Percentiles rank a stretch among this genome's conserved stretches.
Evolutionary conservation across 805 yeast genomes (phyloP).

Genomic region (Kazachstania africana): DNA sequence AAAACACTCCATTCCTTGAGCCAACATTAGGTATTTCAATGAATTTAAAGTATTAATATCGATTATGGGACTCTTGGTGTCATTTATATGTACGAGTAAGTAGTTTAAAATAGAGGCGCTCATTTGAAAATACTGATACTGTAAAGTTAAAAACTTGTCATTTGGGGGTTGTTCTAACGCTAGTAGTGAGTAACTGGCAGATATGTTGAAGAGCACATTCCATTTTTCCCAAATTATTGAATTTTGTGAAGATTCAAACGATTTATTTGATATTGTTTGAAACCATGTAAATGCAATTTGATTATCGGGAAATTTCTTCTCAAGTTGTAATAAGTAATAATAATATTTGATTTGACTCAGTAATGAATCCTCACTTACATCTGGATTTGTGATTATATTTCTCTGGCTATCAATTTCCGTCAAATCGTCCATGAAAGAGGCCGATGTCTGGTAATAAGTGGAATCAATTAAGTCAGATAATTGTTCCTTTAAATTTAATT

Average conservation of each 20-base stretch:
- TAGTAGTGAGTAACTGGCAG: constrained; percentile 45
- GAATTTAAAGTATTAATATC: constrained; percentile 34
- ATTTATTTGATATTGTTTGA: constrained; percentile 49
- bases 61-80: not conserved
- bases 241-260: constrained; percentile 34
- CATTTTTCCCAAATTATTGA: constrained; percentile 49
- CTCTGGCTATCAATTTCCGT: constrained; percentile 35
- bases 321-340: constrained; percentile 32
- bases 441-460: constrained; percentile 35
- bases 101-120: constrained; percentile 57
- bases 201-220: constrained; percentile 60
- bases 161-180: constrained; percentile 37
- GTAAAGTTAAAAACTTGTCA: constrained; percentile 31
- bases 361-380: constrained; percentile 28
- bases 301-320: constrained; percentile 52
- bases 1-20: constrained; percentile 79
- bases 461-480: constrained; percentile 34
- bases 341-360: constrained; percentile 35
- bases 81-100: constrained; percentile 16
- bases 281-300: constrained; percentile 59
- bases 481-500: constrained; percentile 30
- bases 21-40: constrained; percentile 45
- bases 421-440: constrained; percentile 33
- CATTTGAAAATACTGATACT: constrained; percentile 50
- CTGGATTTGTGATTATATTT: constrained; percentile 27